phyloP scores from a whole-genome alignment of 495 filamentous ascomycete genomes.

The Daldinia decipiens region DNA sequence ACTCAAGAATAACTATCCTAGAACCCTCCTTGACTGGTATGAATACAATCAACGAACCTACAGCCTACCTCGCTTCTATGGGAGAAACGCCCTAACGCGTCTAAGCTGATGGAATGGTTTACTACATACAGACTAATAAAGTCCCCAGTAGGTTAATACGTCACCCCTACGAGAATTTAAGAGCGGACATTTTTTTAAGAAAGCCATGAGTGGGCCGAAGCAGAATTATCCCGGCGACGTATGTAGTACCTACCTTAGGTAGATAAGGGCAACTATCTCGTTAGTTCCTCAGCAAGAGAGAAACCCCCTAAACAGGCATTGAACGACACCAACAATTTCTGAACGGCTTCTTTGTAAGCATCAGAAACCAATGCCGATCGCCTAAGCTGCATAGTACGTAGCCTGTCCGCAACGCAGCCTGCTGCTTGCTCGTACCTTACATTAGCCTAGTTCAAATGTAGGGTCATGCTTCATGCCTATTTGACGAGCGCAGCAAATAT shows the following conservation, averaged over 20 bases:
- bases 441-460: constrained; percentile 34
- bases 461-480: constrained; percentile 27
- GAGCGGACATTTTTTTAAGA: constrained; percentile 5
- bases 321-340: constrained; percentile 9
- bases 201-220: background rate
- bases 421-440: constrained; percentile 39
- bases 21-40: background rate
- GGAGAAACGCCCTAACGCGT: background rate
- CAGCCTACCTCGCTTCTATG: background rate
- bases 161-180: background rate
- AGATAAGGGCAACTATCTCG: background rate
- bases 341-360: constrained; percentile 19
- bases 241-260: background rate
- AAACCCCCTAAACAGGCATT: constrained; percentile 2
- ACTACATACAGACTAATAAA: background rate
- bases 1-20: background rate
- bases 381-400: constrained; percentile 14
- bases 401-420: constrained; percentile 15
- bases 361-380: constrained; percentile 20
- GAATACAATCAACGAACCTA: background rate
- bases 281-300: background rate
- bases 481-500: constrained; percentile 18
- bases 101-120: background rate
- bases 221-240: background rate
- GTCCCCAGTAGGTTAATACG: background rate